Base-by-base conservation (phyloP, 805 yeast genomes). In the Saccharomycodes ludwigii region DNA sequence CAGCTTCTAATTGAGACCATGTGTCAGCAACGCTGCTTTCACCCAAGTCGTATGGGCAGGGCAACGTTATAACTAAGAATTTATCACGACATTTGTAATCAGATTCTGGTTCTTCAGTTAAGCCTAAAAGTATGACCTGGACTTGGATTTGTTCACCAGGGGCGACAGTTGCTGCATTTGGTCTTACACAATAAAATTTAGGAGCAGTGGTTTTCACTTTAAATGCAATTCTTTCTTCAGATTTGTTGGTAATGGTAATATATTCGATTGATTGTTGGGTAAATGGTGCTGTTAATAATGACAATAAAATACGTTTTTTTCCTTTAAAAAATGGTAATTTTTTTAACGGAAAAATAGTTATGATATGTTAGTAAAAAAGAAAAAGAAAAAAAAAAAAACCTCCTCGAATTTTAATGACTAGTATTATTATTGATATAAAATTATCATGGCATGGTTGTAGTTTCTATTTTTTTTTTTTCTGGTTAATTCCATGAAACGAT, bases 151-250 rank as follows among this genome's bases (percentile, higher is more conserved):
- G 55, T 41, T 71, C 70, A 21, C 93, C 91, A 10, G 97, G 86
- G 18, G 64, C 65, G 35, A 91, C 65, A 21, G 78, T 56, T 11
- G 91, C 73, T 37, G 96, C 88, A 56, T 86, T 91, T 40, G 98
- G 98, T 61, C 95, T 78, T 32, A 91, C 97, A 57, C 95, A 83
- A 65, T 86, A 78, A 57, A 83, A 65, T 57, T 83, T 86, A 39
- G 98, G 98, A 7, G 97, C 96, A 5, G 98, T 91, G 28, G 98
- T 88, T 63, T 88, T 91, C 51, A 91, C 96, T 63, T 91, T 91
- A 68, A 84, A 91, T 19, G 95, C 95, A 27, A 76, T 65, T 20
- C 73, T 61, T 33, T 65, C 64, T 11, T 71, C 56, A 24, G 77
- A 62, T 45, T 74, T 76, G 54, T 80, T 79, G 24, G 64, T 54